Conservation (phyloP, 768 basidiomycete genomes). For the Thelephora aurantiotincta region DNA sequence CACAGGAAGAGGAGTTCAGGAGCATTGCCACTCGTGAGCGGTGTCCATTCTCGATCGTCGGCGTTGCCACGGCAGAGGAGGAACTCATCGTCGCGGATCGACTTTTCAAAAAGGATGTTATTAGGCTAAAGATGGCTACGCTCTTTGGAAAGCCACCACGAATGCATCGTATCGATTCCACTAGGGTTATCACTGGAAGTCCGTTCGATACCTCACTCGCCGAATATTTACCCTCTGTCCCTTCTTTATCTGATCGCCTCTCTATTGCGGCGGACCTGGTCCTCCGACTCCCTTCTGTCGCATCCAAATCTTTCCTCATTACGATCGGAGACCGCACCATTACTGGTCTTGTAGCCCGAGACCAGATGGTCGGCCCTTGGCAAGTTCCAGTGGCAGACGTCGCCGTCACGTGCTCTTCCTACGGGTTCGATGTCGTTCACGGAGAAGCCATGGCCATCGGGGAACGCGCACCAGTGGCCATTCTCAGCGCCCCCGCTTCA, state of each 20-base stretch:
- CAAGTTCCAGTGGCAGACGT: constrained; percentile 97
- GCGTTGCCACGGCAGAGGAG: constrained; percentile 69
- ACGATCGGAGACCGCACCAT: constrained; percentile 95
- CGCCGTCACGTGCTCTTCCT: constrained; percentile 88
- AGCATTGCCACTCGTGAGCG: constrained; percentile 75
- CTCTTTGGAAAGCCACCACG: constrained; percentile 94
- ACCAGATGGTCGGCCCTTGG: constrained; percentile 99
- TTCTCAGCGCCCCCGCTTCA: constrained; percentile 78
- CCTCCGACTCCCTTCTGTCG: constrained; percentile 83
- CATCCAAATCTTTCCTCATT: constrained; percentile 93
- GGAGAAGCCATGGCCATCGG: constrained; percentile 99
- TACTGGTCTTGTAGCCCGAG: constrained; percentile 87
- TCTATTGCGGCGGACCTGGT: constrained; percentile 63
- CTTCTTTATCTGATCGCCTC: constrained; percentile 32
- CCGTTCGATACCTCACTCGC: constrained; percentile 63
- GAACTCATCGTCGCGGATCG: constrained; percentile 84
- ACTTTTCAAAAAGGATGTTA: constrained; percentile 63
- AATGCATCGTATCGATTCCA: constrained; percentile 64
- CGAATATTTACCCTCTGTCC: constrained; percentile 41
- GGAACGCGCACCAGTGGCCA: constrained; percentile 86
- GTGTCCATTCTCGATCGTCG: constrained; percentile 89
- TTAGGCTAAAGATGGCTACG: constrained; percentile 85
- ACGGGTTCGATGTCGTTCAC: constrained; percentile 70
- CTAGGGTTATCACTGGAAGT: constrained; percentile 23
- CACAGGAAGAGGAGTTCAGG: constrained; percentile 50